phyloP scores from a whole-genome alignment of 2,329 filamentous ascomycete species.

The Arachnomyces sp. region DNA sequence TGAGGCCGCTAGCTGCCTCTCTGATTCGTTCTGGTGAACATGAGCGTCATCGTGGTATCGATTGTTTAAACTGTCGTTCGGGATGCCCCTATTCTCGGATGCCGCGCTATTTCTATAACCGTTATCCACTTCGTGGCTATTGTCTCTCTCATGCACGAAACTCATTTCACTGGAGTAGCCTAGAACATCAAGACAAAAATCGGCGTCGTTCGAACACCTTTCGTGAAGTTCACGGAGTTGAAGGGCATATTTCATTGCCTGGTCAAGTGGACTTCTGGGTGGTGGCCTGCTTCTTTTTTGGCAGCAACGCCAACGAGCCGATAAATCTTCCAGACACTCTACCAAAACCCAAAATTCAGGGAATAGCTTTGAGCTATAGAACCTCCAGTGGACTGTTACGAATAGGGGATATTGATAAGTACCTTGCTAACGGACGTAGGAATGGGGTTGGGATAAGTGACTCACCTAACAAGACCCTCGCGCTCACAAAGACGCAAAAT shows the following conservation, averaged over 20 bases:
- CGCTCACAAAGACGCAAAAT: constrained; percentile 43
- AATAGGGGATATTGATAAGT: too few relatives aligned
- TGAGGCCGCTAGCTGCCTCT: too few relatives aligned
- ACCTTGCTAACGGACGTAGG: constrained; percentile 3
- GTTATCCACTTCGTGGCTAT: too few relatives aligned
- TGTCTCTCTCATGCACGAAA: too few relatives aligned
- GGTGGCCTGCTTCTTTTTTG: not conserved
- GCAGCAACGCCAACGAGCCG: constrained; percentile 13
- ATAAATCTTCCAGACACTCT: constrained; percentile 17
- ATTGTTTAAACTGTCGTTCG: too few relatives aligned
- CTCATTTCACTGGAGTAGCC: constrained; percentile 7
- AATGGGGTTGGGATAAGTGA: not conserved
- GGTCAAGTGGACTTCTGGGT: constrained; percentile 5
- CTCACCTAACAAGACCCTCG: constrained; percentile 28
- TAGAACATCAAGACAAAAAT: constrained; percentile 8
- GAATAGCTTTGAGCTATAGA: constrained; percentile 13
- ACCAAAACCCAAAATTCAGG: constrained; percentile 19
- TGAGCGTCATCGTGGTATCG: too few relatives aligned
- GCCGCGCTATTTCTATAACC: too few relatives aligned
- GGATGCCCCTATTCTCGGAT: too few relatives aligned
- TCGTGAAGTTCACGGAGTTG: constrained; percentile 9
- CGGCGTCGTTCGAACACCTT: constrained; percentile 6
- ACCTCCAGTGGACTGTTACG: constrained; percentile 16
- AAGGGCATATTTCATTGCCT: constrained; percentile 13
- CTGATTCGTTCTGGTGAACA: too few relatives aligned